Evolutionary conservation across 345 rosid species (phyloP), one percentile per base, ranked within the genome.

Genomic region (Carallia brachiata): DNA sequence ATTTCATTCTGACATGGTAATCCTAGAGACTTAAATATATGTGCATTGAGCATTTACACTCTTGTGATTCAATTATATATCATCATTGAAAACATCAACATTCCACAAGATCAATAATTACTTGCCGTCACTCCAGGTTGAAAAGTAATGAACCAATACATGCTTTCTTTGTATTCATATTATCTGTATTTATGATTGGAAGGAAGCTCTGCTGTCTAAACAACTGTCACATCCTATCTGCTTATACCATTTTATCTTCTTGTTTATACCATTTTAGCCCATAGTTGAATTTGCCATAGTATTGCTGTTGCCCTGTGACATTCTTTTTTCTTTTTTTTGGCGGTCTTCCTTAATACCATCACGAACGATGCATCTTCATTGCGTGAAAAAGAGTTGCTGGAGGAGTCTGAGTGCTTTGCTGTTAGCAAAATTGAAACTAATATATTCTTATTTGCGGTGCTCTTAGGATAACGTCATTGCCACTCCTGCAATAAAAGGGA

Each of bases 401-500:
- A 52, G 52, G 60, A 52, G 59, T 53, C 37, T 12, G 15, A 27
- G 16, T 55, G 23, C 31, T 32, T 37, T 34, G 53, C 30, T 27
- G 53, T n/a, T 28, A 65, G 36, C 23, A 32, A 44, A 19, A 15
- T 57, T 36, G 37, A 9, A 36, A 64, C 67, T 74, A 53, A 71
- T 62, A 4, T 59, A 6, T 69, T 48, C 44, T 66, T 32, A 7
- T 65, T 70, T 67, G 4, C 8, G 36, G 32, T 67, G 31, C 37
- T 77, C 12, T n/a, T 66, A 94, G 98, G 89, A 70, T 61, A 86
- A 87, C 47, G 78, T 78, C 72, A 83, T 94, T 36, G 80, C 82
- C 48, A 94, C 97, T 62, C 98, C 97, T 34, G 89, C 84, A 61
- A 85, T 94, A 73, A 85, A 86, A 68, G 99, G 97, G 69, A 92